Evolutionary conservation across 1,284 basidiomycete genomes (phyloP).

Genomic region (Xerocomus nothofagi): DNA sequence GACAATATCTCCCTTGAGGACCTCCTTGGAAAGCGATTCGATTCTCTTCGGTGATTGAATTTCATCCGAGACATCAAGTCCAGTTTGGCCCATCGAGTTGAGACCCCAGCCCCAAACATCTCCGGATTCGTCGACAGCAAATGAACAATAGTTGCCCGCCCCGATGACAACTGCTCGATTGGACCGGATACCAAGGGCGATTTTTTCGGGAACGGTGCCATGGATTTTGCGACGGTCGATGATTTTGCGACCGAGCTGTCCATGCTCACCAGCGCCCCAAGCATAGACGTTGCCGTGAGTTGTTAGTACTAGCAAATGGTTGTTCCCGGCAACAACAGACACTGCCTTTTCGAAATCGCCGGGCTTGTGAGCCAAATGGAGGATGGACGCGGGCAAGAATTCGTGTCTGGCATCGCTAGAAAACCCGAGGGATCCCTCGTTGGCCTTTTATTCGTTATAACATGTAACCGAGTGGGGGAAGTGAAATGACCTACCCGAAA

Average conservation of each 20-base stretch:
- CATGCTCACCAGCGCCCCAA: constrained; percentile 87
- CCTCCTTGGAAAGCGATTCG: constrained; percentile 60
- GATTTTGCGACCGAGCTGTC: constrained; percentile 84
- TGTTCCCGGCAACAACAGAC: constrained; percentile 76
- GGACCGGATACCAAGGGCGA: constrained; percentile 65
- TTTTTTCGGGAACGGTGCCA: constrained; percentile 79
- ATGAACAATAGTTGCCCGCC: constrained; percentile 83
- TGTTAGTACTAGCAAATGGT: constrained; percentile 86
- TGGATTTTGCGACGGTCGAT: constrained; percentile 82
- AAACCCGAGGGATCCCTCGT: constrained; percentile 87
- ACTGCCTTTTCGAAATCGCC: constrained; percentile 76
- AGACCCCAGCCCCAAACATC: constrained; percentile 91
- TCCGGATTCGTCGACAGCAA: constrained; percentile 83
- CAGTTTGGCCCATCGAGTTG: constrained; percentile 76
- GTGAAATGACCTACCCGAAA: constrained; percentile 70
- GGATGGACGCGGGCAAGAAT: constrained; percentile 71
- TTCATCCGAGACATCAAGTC: constrained; percentile 48
- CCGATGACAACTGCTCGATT: constrained; percentile 78
- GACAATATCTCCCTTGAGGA: constrained; percentile 69
- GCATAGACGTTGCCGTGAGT: constrained; percentile 82
- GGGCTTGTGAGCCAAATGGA: constrained; percentile 60
- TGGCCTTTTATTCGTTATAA: constrained; percentile 45
- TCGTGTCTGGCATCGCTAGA: constrained; percentile 64
- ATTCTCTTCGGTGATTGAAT: constrained; percentile 74
- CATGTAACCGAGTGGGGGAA: constrained; percentile 6